Evolutionary conservation across 768 basidiomycete species (phyloP).

Genomic region (Strobilomyces dryophilus): DNA sequence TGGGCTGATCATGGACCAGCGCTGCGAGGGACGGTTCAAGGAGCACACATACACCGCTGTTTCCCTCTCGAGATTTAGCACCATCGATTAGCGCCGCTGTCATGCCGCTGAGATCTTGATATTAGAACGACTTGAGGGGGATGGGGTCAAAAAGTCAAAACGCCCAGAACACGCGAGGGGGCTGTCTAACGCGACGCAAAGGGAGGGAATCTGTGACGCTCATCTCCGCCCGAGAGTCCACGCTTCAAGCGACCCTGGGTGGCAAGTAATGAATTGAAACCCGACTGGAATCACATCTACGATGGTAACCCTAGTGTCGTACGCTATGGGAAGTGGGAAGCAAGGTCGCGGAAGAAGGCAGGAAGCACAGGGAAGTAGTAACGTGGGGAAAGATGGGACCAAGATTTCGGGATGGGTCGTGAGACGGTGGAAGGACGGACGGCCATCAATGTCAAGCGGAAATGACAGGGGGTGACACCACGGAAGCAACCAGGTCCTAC

Average conservation of each 20-base stretch:
- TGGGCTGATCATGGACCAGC: neutral
- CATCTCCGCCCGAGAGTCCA: conserved; percentile 7
- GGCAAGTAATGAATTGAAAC: conserved; percentile 1
- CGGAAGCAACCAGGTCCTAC: conserved; percentile 3
- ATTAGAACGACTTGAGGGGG: neutral
- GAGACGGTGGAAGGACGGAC: conserved; percentile 14
- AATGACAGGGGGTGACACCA: conserved; percentile 10
- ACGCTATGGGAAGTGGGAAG: conserved; percentile 20
- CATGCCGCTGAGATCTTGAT: neutral
- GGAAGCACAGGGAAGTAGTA: conserved; percentile 5
- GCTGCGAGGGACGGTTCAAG: neutral
- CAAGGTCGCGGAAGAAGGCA: conserved; percentile 13
- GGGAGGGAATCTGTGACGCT: neutral
- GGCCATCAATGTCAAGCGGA: conserved; percentile 27
- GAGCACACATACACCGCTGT: neutral
- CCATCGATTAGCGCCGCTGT: conserved; percentile 2
- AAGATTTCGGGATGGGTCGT: conserved; percentile 3
- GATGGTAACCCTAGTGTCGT: conserved; percentile 30
- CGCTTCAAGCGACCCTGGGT: conserved; percentile 3
- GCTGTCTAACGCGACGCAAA: neutral
- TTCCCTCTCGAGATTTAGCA: neutral
- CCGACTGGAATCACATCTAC: conserved; percentile 15
- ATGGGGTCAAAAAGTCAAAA: neutral
- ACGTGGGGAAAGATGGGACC: conserved; percentile 11
- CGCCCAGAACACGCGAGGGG: neutral